phyloP scores from a whole-genome alignment of 305 asterid species.

The Solanum aculeatissimum region DNA sequence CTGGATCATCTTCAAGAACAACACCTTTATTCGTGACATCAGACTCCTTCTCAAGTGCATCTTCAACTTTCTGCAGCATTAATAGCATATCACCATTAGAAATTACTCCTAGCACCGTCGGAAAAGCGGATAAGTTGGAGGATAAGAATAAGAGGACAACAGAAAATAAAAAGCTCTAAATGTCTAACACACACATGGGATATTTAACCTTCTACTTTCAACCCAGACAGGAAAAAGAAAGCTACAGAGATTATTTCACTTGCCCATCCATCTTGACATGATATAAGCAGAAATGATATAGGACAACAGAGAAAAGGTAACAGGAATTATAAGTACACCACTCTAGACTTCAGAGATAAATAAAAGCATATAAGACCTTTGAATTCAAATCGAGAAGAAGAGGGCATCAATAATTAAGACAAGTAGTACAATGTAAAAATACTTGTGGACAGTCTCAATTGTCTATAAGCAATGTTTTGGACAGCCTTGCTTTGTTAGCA shows the following conservation, averaged over 20 bases:
- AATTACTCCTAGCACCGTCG: neutral
- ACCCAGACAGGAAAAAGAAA: neutral
- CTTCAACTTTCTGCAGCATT: conserved; percentile 77
- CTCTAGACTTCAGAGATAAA: neutral
- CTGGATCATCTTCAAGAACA: conserved; percentile 89
- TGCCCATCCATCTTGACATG: neutral
- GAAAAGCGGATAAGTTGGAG: neutral
- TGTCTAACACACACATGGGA: neutral
- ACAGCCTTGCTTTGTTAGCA: no score
- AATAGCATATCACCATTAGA: neutral
- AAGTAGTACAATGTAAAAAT: neutral
- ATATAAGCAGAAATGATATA: neutral
- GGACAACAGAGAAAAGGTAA: neutral
- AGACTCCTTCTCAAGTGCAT: conserved; percentile 60
- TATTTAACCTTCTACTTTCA: neutral
- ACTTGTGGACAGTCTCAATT: neutral
- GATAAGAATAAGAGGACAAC: neutral
- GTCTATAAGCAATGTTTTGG: neutral
- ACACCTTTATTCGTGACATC: conserved; percentile 40
- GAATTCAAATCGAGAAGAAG: neutral
- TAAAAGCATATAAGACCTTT: neutral
- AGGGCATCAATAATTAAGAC: neutral
- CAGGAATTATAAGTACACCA: neutral
- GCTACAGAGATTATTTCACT: neutral
- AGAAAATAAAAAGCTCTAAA: neutral